Evolutionary conservation across 2,329 filamentous ascomycete species (phyloP).

Genomic region (Arthrobotrys sphaeroides): DNA sequence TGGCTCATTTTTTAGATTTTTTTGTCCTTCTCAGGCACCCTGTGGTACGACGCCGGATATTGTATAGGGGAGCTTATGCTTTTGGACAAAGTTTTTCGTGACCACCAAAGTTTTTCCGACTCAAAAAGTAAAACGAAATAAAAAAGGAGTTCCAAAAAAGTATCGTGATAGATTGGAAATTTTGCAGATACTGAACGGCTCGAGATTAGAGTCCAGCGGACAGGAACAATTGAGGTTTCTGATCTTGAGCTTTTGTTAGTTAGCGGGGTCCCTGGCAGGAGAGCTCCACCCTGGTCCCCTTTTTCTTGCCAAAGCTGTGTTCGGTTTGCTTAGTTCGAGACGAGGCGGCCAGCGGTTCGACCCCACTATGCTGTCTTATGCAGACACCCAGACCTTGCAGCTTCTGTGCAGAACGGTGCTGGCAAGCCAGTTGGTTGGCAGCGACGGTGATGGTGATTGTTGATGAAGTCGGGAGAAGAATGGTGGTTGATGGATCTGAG

Average conservation of each 20-base stretch:
- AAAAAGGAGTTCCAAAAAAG: too few species aligned
- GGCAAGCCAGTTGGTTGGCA: background rate
- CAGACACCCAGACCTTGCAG: conserved; percentile 25
- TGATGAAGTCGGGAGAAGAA: background rate
- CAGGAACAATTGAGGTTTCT: background rate
- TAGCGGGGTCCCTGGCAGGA: conserved; percentile 14
- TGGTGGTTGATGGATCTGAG: background rate
- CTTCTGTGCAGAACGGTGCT: background rate
- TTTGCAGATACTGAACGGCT: too few species aligned
- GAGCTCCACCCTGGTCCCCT: conserved; percentile 13
- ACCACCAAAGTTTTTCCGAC: background rate
- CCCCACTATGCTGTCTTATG: conserved; percentile 40
- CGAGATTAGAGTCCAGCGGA: background rate
- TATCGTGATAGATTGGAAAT: background rate
- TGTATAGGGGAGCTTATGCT: conserved; percentile 4
- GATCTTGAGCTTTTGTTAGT: background rate
- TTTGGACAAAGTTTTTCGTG: background rate
- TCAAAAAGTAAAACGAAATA: background rate
- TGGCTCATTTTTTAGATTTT: conserved; percentile 14
- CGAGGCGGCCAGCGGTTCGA: conserved; percentile 21
- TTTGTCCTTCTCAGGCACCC: background rate
- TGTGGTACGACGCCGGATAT: conserved; percentile 40
- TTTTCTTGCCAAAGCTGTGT: background rate
- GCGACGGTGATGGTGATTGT: background rate
- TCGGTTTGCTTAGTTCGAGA: conserved; percentile 28